These are phyloP conservation scores for Silybum marianum DNA, from an alignment of 129 eudicot genomes.

Conservation along the genomic window DNA sequence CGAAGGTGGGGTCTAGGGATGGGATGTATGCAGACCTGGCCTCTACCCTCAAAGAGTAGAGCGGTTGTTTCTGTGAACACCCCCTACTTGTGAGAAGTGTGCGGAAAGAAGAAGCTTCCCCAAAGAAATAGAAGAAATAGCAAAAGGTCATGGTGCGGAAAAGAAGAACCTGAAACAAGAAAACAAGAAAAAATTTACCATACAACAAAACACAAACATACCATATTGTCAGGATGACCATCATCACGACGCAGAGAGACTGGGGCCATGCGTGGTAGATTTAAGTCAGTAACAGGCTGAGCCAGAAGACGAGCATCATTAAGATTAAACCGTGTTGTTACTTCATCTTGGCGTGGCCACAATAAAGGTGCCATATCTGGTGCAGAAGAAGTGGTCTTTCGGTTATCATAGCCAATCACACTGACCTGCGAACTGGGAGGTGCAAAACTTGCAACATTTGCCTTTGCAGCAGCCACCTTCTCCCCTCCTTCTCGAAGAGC, in stretches of 20 bases:
- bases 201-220: slow-evolving; percentile 30
- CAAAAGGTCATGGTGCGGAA: not conserved
- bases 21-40: not conserved
- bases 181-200: not conserved
- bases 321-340: slow-evolving; percentile 61
- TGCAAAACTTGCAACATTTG: slow-evolving; percentile 52
- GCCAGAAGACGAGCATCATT: slow-evolving; percentile 57
- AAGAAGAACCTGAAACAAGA: slow-evolving; percentile 11
- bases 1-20: not conserved
- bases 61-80: not conserved
- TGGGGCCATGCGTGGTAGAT: slow-evolving; percentile 70
- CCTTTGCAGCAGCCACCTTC: slow-evolving; percentile 63
- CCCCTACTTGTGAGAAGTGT: not conserved
- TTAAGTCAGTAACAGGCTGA: slow-evolving; percentile 43
- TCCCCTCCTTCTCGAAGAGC: slow-evolving; percentile 71
- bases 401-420: slow-evolving; percentile 58
- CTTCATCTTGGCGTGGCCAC: slow-evolving; percentile 94
- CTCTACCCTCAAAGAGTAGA: not conserved
- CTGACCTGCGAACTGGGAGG: slow-evolving; percentile 53
- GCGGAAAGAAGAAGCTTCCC: not conserved
- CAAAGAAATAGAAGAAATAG: not conserved
- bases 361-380: slow-evolving; percentile 65
- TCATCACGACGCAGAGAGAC: slow-evolving; percentile 68
- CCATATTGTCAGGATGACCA: slow-evolving; percentile 70
- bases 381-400: slow-evolving; percentile 37